Percentiles rank a stretch among this genome's conserved stretches.
phyloP scores from a whole-genome alignment of 2,329 filamentous ascomycete species.

The Clarireedia homoeocarpa region DNA sequence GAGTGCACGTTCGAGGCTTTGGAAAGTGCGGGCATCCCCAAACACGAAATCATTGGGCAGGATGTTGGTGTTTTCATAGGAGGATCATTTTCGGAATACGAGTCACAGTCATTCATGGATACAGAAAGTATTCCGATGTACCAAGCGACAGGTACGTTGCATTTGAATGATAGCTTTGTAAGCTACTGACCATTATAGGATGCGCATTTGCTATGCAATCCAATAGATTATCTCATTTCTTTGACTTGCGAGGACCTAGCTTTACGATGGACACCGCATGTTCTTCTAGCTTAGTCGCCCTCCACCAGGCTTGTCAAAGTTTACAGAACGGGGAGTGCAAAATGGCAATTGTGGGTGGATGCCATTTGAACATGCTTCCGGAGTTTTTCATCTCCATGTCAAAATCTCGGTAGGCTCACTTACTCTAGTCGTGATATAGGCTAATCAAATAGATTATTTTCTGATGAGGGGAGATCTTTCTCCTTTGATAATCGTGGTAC shows the following conservation, averaged over 20 bases:
- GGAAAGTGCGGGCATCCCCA: slow-evolving; percentile 21
- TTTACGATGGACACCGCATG: slow-evolving; percentile 41
- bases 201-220: slow-evolving; percentile 33
- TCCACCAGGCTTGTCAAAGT: slow-evolving; percentile 36
- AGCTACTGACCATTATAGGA: slow-evolving; percentile 16
- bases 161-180: too few species aligned
- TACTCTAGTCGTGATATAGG: background rate
- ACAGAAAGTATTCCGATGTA: slow-evolving; percentile 42
- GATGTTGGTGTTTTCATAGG: slow-evolving; percentile 16
- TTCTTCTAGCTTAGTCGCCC: slow-evolving; percentile 36
- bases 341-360: slow-evolving; percentile 24
- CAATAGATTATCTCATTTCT: slow-evolving; percentile 35
- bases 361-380: slow-evolving; percentile 17
- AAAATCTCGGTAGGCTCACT: slow-evolving; percentile 19
- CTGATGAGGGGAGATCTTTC: slow-evolving; percentile 26
- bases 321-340: slow-evolving; percentile 34
- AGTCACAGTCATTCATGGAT: slow-evolving; percentile 29
- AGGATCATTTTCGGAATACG: slow-evolving; percentile 13
- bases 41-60: slow-evolving; percentile 13
- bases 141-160: slow-evolving; percentile 38
- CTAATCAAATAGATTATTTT: slow-evolving; percentile 37
- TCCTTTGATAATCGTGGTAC: slow-evolving; percentile 52
- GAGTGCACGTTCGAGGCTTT: slow-evolving; percentile 26
- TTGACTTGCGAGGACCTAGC: slow-evolving; percentile 34
- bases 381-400: slow-evolving; percentile 23